Base-by-base conservation (phyloP, 2,329 filamentous ascomycete genomes). In the Nigrospora oryzae region DNA sequence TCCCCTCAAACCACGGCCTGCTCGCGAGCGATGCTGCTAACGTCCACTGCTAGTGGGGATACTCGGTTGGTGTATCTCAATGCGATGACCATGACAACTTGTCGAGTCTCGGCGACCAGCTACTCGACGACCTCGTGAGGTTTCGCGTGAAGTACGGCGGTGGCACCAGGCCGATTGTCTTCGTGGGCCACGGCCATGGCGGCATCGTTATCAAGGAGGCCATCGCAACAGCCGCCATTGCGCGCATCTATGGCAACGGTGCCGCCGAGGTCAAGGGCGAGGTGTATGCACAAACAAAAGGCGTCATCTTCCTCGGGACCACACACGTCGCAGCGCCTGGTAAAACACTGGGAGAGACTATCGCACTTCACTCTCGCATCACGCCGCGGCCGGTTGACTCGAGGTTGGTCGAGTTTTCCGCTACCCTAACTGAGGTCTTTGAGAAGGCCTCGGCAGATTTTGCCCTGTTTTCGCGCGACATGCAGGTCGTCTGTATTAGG, bases 271-370 rank as follows among this genome's bases (percentile, higher is more conserved):
- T 28, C n/a, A 4, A 31, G 11, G 38, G 5, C 8, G 14, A 35
- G 11, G 32, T 44, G 4, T 47, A 40, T 17, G 28, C 36, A 13
- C 43, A 28, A 32, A 33, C 33, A 8, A 34, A 28, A 8, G 45
- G 45, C n/a, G 11, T 44, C 30, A 33, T 47, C 8, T 47, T 47
- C 32, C 45, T 47, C n/a, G 45, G 45, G 2, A 47, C 45, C 7
- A 34, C 39, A n/a, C 45, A 47, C 19, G 16, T n/a, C 12, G 41
- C 19, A 4, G 31, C 13, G 10, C 15, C 32, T 3, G 36, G 31
- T 7, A 30, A 40, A 19, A 15, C 41, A 3, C 14, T 44, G 7
- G 45, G 37, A n/a, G 38, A 44, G 17, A 40, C 37, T 19, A n/a
- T 47, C 8, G 41, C 33, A 14, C 16, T n/a, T 8, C 28, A 28